Percentiles rank a stretch among this genome's conserved stretches.
phyloP scores from a whole-genome alignment of 306 rosid genomes.

The Lathyrus aphaca region DNA sequence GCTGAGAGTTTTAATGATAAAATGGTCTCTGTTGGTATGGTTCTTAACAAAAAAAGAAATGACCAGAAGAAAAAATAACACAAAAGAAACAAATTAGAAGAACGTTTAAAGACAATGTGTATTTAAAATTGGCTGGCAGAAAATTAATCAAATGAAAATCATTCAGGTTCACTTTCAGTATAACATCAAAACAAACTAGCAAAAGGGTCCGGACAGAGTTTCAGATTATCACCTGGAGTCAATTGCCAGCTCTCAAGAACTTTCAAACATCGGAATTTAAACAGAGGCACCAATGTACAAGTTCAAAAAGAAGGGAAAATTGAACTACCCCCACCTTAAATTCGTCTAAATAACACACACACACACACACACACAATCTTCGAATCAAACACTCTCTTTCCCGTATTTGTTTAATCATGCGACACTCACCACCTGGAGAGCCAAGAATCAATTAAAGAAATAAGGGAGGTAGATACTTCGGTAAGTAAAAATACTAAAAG shows the following conservation, averaged over 20 bases:
- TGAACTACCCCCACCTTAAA: not conserved
- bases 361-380: not conserved
- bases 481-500: not conserved
- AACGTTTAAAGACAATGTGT: not conserved
- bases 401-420: not conserved
- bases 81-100: slow-evolving; percentile 19
- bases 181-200: not conserved
- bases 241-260: not conserved
- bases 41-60: slow-evolving; percentile 12
- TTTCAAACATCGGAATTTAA: not conserved
- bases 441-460: not conserved
- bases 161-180: slow-evolving; percentile 15
- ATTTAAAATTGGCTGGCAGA: slow-evolving; percentile 2
- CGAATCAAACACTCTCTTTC: not conserved
- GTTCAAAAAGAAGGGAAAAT: not conserved
- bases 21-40: not conserved
- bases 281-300: not conserved
- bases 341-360: not conserved
- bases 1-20: slow-evolving; percentile 37
- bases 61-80: slow-evolving; percentile 19
- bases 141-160: slow-evolving; percentile 18
- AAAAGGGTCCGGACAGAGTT: not conserved
- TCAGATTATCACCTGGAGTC: slow-evolving; percentile 7
- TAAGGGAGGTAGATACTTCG: not conserved
- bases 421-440: not conserved